phyloP scores from a whole-genome alignment of 495 filamentous ascomycete species.

The Penicillium egyptiacum region DNA sequence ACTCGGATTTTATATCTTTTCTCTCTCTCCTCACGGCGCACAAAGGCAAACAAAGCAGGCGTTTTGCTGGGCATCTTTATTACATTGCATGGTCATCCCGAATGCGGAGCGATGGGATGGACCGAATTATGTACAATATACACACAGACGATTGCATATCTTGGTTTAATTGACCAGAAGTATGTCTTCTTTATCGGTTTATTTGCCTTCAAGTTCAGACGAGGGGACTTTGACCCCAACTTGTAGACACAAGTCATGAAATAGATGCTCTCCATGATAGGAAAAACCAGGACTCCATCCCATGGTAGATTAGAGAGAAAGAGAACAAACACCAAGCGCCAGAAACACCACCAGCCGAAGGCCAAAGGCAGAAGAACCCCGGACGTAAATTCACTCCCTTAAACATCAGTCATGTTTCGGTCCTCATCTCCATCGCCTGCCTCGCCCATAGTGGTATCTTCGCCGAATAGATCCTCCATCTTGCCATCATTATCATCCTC shows the following conservation, averaged over 20 bases:
- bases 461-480: slow-evolving; percentile 61
- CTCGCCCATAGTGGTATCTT: slow-evolving; percentile 51
- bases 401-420: slow-evolving; percentile 53
- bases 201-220: not conserved
- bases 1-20: slow-evolving; percentile 1
- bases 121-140: slow-evolving; percentile 31
- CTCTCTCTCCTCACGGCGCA: slow-evolving; percentile 30
- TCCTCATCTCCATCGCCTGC: slow-evolving; percentile 41
- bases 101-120: slow-evolving; percentile 20
- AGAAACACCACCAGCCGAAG: slow-evolving; percentile 24
- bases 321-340: slow-evolving; percentile 23
- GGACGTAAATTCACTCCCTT: slow-evolving; percentile 8
- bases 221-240: not conserved
- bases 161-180: slow-evolving; percentile 13
- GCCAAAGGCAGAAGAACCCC: slow-evolving; percentile 10
- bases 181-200: slow-evolving; percentile 1
- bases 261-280: not conserved
- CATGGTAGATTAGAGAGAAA: slow-evolving; percentile 1
- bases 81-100: slow-evolving; percentile 27
- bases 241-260: not conserved
- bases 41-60: slow-evolving; percentile 22
- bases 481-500: slow-evolving; percentile 57
- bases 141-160: slow-evolving; percentile 19
- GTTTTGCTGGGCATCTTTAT: slow-evolving; percentile 31
- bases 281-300: not conserved